These are phyloP conservation scores for Stephania cephalantha DNA, from an alignment of 164 flowering plant genomes.

Conservation along the genomic window DNA sequence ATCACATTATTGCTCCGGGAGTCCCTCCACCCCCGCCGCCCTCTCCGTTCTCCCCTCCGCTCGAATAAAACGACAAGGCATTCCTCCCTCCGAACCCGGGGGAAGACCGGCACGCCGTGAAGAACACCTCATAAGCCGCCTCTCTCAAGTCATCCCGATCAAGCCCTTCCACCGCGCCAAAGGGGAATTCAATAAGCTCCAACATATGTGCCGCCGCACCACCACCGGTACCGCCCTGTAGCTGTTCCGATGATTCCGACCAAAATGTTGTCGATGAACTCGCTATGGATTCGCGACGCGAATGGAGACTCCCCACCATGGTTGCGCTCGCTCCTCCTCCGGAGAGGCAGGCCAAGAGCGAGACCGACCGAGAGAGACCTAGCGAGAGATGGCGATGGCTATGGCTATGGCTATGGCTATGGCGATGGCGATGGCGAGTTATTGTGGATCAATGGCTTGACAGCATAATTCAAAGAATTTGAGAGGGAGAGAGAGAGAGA, in stretches of 20 bases:
- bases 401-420: too few species aligned
- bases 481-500: too few species aligned
- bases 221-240: too few species aligned
- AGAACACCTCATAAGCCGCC: constrained; percentile 9
- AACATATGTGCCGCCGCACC: too few species aligned
- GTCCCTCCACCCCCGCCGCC: neutral
- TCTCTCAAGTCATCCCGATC: constrained; percentile 5
- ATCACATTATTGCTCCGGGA: neutral
- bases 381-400: too few species aligned
- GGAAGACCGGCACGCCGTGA: constrained; percentile 7
- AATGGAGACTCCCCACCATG: neutral
- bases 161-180: constrained; percentile 1
- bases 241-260: neutral
- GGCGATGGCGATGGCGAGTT: too few species aligned
- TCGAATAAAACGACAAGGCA: constrained; percentile 3
- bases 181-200: constrained; percentile 1
- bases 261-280: neutral
- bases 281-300: neutral
- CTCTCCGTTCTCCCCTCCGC: neutral
- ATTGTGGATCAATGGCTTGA: too few species aligned
- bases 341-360: too few species aligned
- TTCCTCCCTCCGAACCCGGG: constrained; percentile 11
- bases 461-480: too few species aligned
- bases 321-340: neutral
- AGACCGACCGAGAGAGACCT: too few species aligned